phyloP scores from a whole-genome alignment of 305 asterid species.

The Striga hermonthica region DNA sequence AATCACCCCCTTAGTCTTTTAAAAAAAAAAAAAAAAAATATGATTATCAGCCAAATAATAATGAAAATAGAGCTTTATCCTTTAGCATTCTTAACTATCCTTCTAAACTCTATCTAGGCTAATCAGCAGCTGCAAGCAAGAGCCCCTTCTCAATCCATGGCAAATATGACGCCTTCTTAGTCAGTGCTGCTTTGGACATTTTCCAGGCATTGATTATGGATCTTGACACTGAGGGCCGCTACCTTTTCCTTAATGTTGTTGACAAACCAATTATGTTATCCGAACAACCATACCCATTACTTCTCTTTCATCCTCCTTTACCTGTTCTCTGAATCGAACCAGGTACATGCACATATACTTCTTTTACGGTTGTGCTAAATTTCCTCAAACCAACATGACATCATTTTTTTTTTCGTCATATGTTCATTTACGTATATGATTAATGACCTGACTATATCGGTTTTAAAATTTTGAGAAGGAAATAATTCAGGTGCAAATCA shows the following conservation, averaged over 20 bases:
- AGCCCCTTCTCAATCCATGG: constrained; percentile 62
- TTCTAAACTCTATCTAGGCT: constrained; percentile 46
- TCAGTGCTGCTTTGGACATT: constrained; percentile 86
- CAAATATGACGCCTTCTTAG: constrained; percentile 62
- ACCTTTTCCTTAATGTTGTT: constrained; percentile 85
- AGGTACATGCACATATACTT: constrained; percentile 43
- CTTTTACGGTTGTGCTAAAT: too few species aligned
- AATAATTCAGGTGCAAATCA: constrained; percentile 90
- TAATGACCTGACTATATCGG: too few species aligned
- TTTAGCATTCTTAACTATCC: neutral
- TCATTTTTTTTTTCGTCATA: too few species aligned
- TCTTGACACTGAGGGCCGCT: constrained; percentile 92
- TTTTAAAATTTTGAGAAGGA: constrained; percentile 52
- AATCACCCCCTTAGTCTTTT: too few species aligned
- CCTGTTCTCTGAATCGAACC: constrained; percentile 81
- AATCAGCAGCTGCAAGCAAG: constrained; percentile 85
- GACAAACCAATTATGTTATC: constrained; percentile 98
- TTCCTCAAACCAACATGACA: too few species aligned
- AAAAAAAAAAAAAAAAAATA: too few species aligned
- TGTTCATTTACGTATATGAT: too few species aligned
- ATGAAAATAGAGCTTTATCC: neutral
- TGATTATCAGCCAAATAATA: neutral
- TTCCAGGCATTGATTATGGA: constrained; percentile 80
- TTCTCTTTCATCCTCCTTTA: constrained; percentile 89
- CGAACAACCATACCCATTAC: constrained; percentile 93